Percentiles rank a stretch among this genome's conserved stretches.
Conservation (phyloP, 805 yeast genomes). For the Komagataella phaffii region DNA sequence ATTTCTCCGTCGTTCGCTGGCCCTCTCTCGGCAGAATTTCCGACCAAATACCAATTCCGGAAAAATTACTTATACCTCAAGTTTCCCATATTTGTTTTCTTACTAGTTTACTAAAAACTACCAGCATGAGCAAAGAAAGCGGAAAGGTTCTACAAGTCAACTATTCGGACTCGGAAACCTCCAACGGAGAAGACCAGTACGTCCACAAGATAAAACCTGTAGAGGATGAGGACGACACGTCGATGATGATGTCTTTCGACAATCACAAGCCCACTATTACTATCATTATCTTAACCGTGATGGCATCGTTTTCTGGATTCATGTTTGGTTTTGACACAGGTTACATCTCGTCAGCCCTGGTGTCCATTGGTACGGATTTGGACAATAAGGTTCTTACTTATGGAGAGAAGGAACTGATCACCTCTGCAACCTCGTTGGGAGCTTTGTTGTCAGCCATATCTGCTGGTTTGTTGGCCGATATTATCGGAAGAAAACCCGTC, state of each 20-base stretch:
- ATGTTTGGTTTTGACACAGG: slow-evolving; percentile 98
- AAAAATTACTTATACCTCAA: neutral
- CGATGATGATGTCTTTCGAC: slow-evolving; percentile 30
- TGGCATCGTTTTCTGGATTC: slow-evolving; percentile 86
- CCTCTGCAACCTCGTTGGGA: slow-evolving; percentile 91
- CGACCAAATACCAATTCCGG: neutral
- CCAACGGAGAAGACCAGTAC: neutral
- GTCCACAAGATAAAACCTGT: slow-evolving; percentile 14
- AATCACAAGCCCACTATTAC: slow-evolving; percentile 44
- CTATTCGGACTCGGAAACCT: neutral
- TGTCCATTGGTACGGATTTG: slow-evolving; percentile 70
- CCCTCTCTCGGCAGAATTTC: neutral
- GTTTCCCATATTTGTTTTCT: neutral
- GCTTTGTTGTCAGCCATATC: slow-evolving; percentile 68
- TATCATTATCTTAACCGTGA: slow-evolving; percentile 56
- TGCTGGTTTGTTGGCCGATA: slow-evolving; percentile 77
- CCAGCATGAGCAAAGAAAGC: neutral
- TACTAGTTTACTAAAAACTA: neutral
- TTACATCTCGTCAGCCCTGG: slow-evolving; percentile 87
- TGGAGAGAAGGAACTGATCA: slow-evolving; percentile 81
- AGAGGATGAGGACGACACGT: slow-evolving; percentile 35
- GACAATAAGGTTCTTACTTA: slow-evolving; percentile 42
- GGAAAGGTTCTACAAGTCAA: neutral
- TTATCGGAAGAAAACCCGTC: slow-evolving; percentile 74
- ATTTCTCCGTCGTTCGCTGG: neutral